These are phyloP conservation scores for Heracleum sosnowskyi DNA, from an alignment of 129 eudicot species.

Conservation along the genomic window DNA sequence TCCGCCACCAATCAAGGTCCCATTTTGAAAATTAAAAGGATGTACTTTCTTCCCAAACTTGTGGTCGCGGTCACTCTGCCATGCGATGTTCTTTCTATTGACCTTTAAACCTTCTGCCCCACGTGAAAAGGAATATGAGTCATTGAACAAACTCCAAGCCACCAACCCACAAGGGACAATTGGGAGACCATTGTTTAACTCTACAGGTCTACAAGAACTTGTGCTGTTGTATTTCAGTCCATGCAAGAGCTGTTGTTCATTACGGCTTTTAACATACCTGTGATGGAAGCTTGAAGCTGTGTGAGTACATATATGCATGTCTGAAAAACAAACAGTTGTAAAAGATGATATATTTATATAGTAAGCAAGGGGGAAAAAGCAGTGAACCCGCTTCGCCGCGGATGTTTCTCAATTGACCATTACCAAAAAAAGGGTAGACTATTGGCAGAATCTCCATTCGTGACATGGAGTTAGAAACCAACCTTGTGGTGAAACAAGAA, in stretches of 20 bases:
- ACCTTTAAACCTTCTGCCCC: conserved; percentile 41
- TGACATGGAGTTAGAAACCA: neutral
- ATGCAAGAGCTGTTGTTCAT: conserved; percentile 66
- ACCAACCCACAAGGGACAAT: conserved; percentile 90
- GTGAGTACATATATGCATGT: conserved; percentile 1
- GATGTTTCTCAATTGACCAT: neutral
- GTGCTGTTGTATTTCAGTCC: conserved; percentile 47
- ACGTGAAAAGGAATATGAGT: conserved; percentile 62
- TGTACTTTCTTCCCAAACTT: conserved; percentile 71
- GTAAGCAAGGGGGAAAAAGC: neutral
- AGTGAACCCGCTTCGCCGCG: neutral
- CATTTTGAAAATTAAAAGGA: conserved; percentile 86
- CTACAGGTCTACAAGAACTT: conserved; percentile 68
- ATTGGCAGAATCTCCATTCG: neutral
- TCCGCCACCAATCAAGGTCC: conserved; percentile 76
- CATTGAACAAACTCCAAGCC: conserved; percentile 92
- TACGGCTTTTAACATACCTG: conserved; percentile 79
- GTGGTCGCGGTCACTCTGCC: conserved; percentile 82
- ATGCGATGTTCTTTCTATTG: conserved; percentile 65
- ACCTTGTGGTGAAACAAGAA: neutral
- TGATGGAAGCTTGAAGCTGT: conserved; percentile 13
- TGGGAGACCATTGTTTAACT: conserved; percentile 50
- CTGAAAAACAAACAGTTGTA: neutral
- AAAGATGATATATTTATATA: neutral
- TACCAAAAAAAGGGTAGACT: neutral